Evolutionary conservation across 192 early-diverging fungal genomes (phyloP).

Genomic region (Gamsiella multidivaricata): DNA sequence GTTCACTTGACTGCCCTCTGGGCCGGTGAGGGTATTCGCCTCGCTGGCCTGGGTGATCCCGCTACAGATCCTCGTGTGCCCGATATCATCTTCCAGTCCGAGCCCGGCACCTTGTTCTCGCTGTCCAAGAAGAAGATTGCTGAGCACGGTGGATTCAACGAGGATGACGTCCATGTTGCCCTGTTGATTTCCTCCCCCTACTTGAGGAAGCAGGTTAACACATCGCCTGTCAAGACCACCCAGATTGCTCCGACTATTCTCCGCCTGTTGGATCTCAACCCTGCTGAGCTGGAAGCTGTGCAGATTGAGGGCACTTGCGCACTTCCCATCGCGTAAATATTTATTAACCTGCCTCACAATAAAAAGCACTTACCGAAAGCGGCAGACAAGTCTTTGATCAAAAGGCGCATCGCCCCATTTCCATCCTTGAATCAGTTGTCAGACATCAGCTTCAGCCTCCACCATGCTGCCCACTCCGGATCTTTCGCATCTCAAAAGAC

Average conservation of each 20-base stretch:
- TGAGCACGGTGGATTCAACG: constrained; percentile 34
- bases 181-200: constrained; percentile 7
- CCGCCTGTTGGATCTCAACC: constrained; percentile 6
- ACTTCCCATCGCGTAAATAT: constrained; percentile 7
- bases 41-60: constrained; percentile 19
- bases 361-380: too few relatives aligned
- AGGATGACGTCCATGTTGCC: constrained; percentile 31
- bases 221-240: constrained; percentile 7
- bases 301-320: constrained; percentile 16
- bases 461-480: constrained; percentile 81
- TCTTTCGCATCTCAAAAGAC: constrained; percentile 72
- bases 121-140: constrained; percentile 14
- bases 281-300: constrained; percentile 16
- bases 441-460: too few relatives aligned
- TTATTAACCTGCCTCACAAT: too few relatives aligned
- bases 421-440: too few relatives aligned
- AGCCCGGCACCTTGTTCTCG: constrained; percentile 17
- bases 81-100: constrained; percentile 22
- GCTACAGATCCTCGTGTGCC: constrained; percentile 30
- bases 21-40: constrained; percentile 14
- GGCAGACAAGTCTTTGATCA: too few relatives aligned
- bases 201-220: constrained; percentile 4
- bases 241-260: constrained; percentile 29
- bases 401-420: too few relatives aligned
- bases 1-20: constrained; percentile 20